Conservation (phyloP, 495 filamentous ascomycete genomes). For the Daldinia loculata region DNA sequence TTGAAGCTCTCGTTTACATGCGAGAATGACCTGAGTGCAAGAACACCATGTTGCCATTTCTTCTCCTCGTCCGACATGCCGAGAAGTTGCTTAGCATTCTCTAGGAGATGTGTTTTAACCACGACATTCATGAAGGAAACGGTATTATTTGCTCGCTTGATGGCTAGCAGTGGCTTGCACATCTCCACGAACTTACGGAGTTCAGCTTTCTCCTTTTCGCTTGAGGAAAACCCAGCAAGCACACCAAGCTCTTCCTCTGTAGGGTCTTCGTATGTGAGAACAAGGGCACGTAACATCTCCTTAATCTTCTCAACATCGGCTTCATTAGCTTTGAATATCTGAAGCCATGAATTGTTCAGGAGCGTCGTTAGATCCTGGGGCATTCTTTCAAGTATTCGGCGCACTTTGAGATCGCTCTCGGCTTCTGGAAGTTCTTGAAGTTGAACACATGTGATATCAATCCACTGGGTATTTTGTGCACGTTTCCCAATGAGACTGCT, state of each 20-base stretch:
- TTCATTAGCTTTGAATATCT: slow-evolving; percentile 51
- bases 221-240: slow-evolving; percentile 42
- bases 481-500: slow-evolving; percentile 48
- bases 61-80: slow-evolving; percentile 48
- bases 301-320: slow-evolving; percentile 48
- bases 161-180: slow-evolving; percentile 47
- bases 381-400: slow-evolving; percentile 45
- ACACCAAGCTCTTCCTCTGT: slow-evolving; percentile 46
- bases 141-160: slow-evolving; percentile 29
- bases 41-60: slow-evolving; percentile 52
- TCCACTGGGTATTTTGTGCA: slow-evolving; percentile 50
- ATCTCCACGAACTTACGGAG: slow-evolving; percentile 43
- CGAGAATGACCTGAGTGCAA: slow-evolving; percentile 47
- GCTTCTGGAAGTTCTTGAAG: slow-evolving; percentile 44
- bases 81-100: slow-evolving; percentile 45
- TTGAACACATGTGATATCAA: slow-evolving; percentile 49
- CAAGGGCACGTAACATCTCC: slow-evolving; percentile 49
- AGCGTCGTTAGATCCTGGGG: slow-evolving; percentile 47
- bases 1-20: slow-evolving; percentile 46
- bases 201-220: slow-evolving; percentile 42
- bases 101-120: slow-evolving; percentile 47
- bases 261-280: slow-evolving; percentile 49
- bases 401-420: slow-evolving; percentile 44
- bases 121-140: slow-evolving; percentile 48
- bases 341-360: slow-evolving; percentile 45